Evolutionary conservation across 139 green algal genomes (phyloP).

Genomic region (Volvox africanus): DNA sequence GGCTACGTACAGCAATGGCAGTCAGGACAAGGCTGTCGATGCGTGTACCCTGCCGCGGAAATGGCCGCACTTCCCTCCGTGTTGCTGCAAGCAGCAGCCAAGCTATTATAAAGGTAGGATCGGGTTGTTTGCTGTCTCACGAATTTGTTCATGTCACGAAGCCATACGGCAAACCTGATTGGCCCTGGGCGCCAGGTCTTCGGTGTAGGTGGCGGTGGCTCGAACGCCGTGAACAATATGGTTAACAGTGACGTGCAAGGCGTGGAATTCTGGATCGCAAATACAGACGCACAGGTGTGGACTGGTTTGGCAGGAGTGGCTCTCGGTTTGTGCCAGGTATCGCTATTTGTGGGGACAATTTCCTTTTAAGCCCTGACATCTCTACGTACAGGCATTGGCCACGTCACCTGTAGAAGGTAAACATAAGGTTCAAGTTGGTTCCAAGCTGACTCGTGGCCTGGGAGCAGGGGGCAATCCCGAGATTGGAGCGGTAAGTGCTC

Average conservation of each 20-base stretch:
- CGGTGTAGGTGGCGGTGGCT: slow-evolving; percentile 93
- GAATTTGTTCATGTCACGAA: background rate
- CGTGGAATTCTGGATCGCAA: slow-evolving; percentile 96
- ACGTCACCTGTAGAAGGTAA: slow-evolving; percentile 72
- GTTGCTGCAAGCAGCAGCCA: slow-evolving; percentile 1
- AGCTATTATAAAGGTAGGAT: slow-evolving; percentile 33
- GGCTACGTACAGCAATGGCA: background rate
- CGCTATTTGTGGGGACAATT: too few relatives aligned
- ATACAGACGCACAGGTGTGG: slow-evolving; percentile 94
- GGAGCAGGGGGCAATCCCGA: slow-evolving; percentile 91
- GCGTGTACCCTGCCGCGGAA: background rate
- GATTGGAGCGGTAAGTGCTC: slow-evolving; percentile 79
- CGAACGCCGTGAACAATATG: slow-evolving; percentile 98
- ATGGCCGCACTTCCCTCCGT: background rate
- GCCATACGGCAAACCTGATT: background rate
- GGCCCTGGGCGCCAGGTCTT: slow-evolving; percentile 79
- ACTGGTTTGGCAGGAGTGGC: background rate
- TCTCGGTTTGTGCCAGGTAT: too few relatives aligned
- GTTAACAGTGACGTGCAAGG: slow-evolving; percentile 73
- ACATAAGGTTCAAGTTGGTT: slow-evolving; percentile 90
- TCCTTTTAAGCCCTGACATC: background rate
- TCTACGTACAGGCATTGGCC: slow-evolving; percentile 73
- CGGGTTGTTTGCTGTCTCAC: background rate
- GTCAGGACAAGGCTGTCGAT: background rate
- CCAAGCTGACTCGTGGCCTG: slow-evolving; percentile 90